Evolutionary conservation across 2,329 filamentous ascomycete genomes (phyloP).

Genomic region (Talaromyces rugulosus): DNA sequence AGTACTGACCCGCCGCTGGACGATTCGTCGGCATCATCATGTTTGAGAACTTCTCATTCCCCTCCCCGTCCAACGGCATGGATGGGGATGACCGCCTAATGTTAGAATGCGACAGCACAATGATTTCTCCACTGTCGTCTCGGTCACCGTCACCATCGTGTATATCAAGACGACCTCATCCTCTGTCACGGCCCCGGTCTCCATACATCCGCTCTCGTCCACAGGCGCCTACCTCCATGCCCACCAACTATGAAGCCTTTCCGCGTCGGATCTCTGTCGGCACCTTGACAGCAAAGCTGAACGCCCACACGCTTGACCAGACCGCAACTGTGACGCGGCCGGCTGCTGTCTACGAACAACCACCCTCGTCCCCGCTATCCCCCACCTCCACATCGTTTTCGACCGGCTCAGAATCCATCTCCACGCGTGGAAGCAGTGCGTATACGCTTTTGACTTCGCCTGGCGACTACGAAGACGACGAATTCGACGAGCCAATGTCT

Average conservation of each 20-base stretch:
- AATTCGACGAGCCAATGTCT: conserved; percentile 44
- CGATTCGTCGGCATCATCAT: conserved; percentile 17
- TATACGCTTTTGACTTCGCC: conserved; percentile 33
- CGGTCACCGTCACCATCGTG: conserved; percentile 39
- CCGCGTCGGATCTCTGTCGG: conserved; percentile 36
- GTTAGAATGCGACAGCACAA: conserved; percentile 32
- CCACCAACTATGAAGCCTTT: conserved; percentile 34
- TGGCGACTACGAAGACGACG: conserved; percentile 36
- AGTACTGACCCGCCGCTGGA: not conserved
- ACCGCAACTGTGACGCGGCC: conserved; percentile 18
- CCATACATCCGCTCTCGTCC: conserved; percentile 31
- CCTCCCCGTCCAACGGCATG: conserved; percentile 30
- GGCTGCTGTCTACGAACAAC: conserved; percentile 15
- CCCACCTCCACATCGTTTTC: conserved; percentile 18
- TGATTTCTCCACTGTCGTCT: conserved; percentile 40
- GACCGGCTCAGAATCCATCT: not conserved
- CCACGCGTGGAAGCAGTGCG: conserved; percentile 15
- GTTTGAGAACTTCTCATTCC: conserved; percentile 42
- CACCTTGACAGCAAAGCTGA: conserved; percentile 36
- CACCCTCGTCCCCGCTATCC: conserved; percentile 16
- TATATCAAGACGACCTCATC: conserved; percentile 27
- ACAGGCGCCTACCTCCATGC: conserved; percentile 39
- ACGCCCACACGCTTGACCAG: conserved; percentile 33
- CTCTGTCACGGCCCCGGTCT: conserved; percentile 25
- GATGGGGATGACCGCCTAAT: conserved; percentile 32